Evolutionary conservation across 164 flowering plant genomes (phyloP).

Genomic region (Vitis riparia): DNA sequence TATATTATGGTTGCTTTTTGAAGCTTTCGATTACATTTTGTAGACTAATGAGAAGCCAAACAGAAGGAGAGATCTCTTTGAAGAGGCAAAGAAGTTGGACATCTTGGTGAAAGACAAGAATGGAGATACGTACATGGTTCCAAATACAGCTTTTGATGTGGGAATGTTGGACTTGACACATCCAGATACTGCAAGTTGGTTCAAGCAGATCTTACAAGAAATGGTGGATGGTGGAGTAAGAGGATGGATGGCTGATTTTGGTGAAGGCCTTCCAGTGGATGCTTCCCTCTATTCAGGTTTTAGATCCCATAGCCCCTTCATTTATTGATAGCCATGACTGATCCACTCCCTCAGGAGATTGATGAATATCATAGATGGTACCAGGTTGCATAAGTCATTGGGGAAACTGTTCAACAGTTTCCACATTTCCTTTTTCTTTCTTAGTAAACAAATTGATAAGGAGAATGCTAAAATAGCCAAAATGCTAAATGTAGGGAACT

Average conservation of each 20-base stretch:
- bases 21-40: slow-evolving; percentile 8
- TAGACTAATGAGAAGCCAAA: slow-evolving; percentile 68
- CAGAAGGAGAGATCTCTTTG: slow-evolving; percentile 55
- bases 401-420: neutral
- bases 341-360: neutral
- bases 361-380: neutral
- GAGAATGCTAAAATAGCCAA: too few species aligned
- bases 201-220: slow-evolving; percentile 67
- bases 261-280: slow-evolving; percentile 84
- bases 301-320: neutral
- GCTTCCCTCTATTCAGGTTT: slow-evolving; percentile 79
- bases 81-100: slow-evolving; percentile 70
- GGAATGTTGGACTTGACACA: slow-evolving; percentile 89
- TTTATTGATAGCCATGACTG: neutral
- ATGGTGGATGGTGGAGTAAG: slow-evolving; percentile 81
- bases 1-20: neutral
- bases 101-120: slow-evolving; percentile 66
- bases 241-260: slow-evolving; percentile 98
- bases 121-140: slow-evolving; percentile 75
- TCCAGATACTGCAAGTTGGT: slow-evolving; percentile 67
- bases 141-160: slow-evolving; percentile 84
- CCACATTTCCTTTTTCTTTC: neutral
- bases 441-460: neutral
- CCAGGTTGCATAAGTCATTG: neutral
- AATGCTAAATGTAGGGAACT: neutral